A percentile compares a stretch with the other conserved stretches of the same genome.
phyloP scores from a whole-genome alignment of 257 asterid genomes.

The Jasminum sambac region DNA sequence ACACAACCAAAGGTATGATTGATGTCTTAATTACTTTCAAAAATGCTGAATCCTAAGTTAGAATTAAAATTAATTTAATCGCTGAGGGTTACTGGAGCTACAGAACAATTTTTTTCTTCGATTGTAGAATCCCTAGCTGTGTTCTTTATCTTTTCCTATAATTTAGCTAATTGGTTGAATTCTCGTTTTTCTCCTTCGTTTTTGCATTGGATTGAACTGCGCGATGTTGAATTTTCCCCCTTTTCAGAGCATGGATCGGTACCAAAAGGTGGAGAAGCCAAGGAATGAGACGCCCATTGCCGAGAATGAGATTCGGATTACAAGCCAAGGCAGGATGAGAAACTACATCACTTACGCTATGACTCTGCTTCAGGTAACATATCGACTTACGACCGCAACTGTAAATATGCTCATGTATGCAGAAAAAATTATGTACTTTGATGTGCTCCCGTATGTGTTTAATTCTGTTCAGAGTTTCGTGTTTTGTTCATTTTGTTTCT shows the following conservation, averaged over 20 bases:
- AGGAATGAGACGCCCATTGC: slow-evolving; percentile 56
- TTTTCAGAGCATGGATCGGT: slow-evolving; percentile 59
- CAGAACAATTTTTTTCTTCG: not conserved
- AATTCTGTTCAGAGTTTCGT: too few species aligned
- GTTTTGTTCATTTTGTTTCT: not conserved
- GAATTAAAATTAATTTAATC: too few species aligned
- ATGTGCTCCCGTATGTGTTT: not conserved
- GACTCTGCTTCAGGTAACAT: slow-evolving; percentile 46
- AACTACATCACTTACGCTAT: slow-evolving; percentile 67
- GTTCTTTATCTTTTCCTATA: not conserved
- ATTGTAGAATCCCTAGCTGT: too few species aligned
- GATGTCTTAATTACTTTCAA: not conserved
- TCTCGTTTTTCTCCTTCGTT: not conserved
- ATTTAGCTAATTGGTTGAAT: not conserved
- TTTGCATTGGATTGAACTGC: not conserved
- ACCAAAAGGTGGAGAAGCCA: slow-evolving; percentile 75
- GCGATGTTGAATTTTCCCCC: not conserved
- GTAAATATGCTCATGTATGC: not conserved
- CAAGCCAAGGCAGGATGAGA: slow-evolving; percentile 74
- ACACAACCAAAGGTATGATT: slow-evolving; percentile 17
- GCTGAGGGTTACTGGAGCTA: not conserved
- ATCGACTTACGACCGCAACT: not conserved
- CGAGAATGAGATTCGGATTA: slow-evolving; percentile 71
- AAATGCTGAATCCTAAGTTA: not conserved
- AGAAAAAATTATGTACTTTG: not conserved